Evolutionary conservation across 768 basidiomycete genomes (phyloP), one percentile per base, ranked within the genome.

Genomic region (Postia placenta): DNA sequence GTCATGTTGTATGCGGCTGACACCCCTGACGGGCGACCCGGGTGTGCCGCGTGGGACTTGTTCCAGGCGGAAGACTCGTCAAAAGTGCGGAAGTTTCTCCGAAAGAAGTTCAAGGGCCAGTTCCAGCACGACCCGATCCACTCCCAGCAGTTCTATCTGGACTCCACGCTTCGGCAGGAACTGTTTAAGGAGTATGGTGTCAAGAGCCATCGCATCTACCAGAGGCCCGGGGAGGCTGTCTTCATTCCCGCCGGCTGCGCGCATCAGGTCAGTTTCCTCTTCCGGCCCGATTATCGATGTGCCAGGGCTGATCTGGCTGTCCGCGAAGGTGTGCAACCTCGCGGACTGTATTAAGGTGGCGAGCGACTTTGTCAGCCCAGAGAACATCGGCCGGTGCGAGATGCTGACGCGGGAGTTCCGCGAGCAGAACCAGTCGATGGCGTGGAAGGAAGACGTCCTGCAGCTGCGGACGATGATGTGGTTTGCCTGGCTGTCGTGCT

Each of bases 271-370:
- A 46, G 76, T 60, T 39, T 4, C 36, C 28, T 38, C 39, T 22
- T 9, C 51, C 22, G 14, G 33, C 45, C 30, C 43, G 45, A 25
- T n/a, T 27, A 39, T 26, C n/a, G 41, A 30, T 43, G 12, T 23
- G 40, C 35, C 39, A 36, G 43, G 9, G 24, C 28, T 36, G 19
- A 19, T 26, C 9, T 26, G 42, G 9, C 24, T 46, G 35, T 24
- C 35, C 15, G 23, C 30, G 19, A 36, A 95, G 83, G 93, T 96
- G 7, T 87, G 87, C 57, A 96, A 97, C 63, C 69, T 93, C 44
- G 78, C 91, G n/a, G 92, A 96, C 65, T 94, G 90, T 60, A 83
- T 97, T 71, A 97, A 97, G 69, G 90, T 96, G 45, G 93, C 94
- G 24, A 77, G 87, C 59, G 94, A 97, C 67, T 97, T 92, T 65